Base-by-base conservation (phyloP, 2,329 filamentous ascomycete genomes). In the Dothideomycetidae sp. region DNA sequence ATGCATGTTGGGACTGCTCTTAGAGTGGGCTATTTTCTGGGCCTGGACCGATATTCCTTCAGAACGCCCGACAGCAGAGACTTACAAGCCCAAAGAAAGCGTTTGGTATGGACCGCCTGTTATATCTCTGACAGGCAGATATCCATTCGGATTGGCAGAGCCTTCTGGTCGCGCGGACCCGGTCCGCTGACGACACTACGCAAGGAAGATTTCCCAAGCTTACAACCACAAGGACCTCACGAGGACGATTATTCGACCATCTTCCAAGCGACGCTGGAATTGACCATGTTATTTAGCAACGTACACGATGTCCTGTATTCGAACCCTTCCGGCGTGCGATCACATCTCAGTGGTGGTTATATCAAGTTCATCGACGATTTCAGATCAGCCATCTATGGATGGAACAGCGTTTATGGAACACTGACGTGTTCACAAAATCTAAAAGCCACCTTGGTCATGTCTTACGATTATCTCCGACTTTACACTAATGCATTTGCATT, bases 401-500 rank as follows among this genome's bases (percentile, higher is more conserved):
- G 78, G 78, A 79, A 81, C 47, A 70, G 73, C 30, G 68, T 72
- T 1, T 81, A 78, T 76, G 75, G 75, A 1, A 71, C 70, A 2
- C 53, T 80, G 17, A 71, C 68, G 29, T 81, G 77, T 50, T 78
- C 76, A 1, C 65, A 71, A 1, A 69, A 71, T 4, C 68, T 81
- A 44, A 80, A 80, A 51, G 71, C 73, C 3, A 78, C 71, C 4
- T 56, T 83, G 2, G 63, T 80, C 15, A 65, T 83, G 49, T 79
- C 76, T 0, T 81, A 81, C 49, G 76, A 82, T 46, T 83, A 81
- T 49, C 58, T 83, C 2, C 68, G 78, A 5, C 64, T 83, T 1
- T 83, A 83, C 52, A 79, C 78, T 34, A 81, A 81, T 41, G 78
- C 78, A 0, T 83, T 82, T 50, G 78, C 78, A 1, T 82, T 82